These are phyloP conservation scores for Solanum pennellii DNA, from an alignment of 257 asterid species.

Conservation along the genomic window DNA sequence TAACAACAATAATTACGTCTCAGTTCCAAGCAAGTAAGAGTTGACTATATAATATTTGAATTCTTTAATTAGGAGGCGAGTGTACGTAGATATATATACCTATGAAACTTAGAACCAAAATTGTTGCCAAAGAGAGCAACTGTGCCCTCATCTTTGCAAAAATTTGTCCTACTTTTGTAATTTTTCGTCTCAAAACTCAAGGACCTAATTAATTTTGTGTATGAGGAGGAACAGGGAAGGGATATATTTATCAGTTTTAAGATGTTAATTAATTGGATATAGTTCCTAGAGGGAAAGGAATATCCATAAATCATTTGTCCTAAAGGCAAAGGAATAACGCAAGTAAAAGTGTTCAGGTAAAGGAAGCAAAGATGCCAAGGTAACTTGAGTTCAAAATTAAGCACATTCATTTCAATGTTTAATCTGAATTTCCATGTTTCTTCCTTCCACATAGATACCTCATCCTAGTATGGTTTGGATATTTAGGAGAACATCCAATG, in stretches of 20 bases:
- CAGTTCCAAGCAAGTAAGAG: neutral
- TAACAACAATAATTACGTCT: neutral
- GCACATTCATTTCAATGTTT: neutral
- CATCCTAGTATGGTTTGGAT: neutral
- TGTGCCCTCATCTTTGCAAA: constrained; percentile 10
- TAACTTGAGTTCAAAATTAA: neutral
- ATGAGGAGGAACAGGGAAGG: neutral
- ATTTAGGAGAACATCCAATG: neutral
- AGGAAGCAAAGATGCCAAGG: neutral
- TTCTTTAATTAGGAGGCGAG: neutral
- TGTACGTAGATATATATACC: constrained; percentile 4
- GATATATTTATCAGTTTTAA: neutral
- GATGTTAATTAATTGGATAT: neutral
- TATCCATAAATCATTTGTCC: neutral
- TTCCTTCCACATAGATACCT: neutral
- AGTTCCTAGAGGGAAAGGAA: neutral
- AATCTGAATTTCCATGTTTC: neutral
- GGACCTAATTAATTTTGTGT: neutral
- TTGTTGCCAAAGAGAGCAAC: constrained; percentile 7
- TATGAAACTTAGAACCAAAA: constrained; percentile 28
- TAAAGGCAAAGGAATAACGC: neutral
- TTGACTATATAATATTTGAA: neutral
- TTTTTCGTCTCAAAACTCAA: neutral
- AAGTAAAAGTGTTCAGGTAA: neutral
- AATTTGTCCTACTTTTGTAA: too few relatives aligned